A percentile compares a stretch with the other conserved stretches of the same genome.
Evolutionary conservation across 169 alveolate genomes (phyloP).

Genomic region (Plasmodium vinckei): DNA sequence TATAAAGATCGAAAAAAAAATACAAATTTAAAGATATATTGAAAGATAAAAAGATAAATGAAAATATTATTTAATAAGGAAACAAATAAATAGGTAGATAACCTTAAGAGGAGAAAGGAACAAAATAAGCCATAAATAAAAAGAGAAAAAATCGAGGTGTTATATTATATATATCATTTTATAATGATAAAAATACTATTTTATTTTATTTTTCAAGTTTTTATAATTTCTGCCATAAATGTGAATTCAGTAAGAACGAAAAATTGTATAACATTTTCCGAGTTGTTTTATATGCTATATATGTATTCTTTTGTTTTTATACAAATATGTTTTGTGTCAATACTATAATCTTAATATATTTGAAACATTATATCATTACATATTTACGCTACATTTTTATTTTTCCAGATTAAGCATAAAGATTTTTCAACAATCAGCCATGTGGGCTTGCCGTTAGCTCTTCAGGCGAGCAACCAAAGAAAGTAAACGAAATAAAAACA

Average conservation of each 20-base stretch:
- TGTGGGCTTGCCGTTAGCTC: constrained; percentile 19
- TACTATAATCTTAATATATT: too few species aligned
- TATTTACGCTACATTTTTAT: not conserved
- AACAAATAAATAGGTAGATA: too few species aligned
- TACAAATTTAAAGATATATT: not conserved
- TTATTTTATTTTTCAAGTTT: constrained; percentile 40
- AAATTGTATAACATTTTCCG: not conserved
- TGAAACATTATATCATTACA: too few species aligned
- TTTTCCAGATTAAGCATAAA: constrained; percentile 33
- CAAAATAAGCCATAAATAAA: not conserved
- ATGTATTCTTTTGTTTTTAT: not conserved
- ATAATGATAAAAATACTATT: constrained; percentile 41
- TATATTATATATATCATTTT: constrained; percentile 4
- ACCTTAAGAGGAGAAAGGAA: not conserved
- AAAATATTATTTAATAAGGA: too few species aligned
- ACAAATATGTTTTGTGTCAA: too few species aligned
- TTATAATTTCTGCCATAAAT: constrained; percentile 38
- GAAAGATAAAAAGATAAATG: too few species aligned
- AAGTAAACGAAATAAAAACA: constrained; percentile 22
- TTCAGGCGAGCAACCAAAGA: constrained; percentile 20
- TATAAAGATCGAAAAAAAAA: too few species aligned
- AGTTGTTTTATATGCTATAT: not conserved
- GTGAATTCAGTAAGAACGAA: constrained; percentile 32
- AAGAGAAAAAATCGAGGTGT: not conserved
- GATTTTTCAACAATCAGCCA: constrained; percentile 22